Percentiles rank a stretch among this genome's conserved stretches.
phyloP scores from a whole-genome alignment of 2,329 filamentous ascomycete species.

The Bertia moriformis region DNA sequence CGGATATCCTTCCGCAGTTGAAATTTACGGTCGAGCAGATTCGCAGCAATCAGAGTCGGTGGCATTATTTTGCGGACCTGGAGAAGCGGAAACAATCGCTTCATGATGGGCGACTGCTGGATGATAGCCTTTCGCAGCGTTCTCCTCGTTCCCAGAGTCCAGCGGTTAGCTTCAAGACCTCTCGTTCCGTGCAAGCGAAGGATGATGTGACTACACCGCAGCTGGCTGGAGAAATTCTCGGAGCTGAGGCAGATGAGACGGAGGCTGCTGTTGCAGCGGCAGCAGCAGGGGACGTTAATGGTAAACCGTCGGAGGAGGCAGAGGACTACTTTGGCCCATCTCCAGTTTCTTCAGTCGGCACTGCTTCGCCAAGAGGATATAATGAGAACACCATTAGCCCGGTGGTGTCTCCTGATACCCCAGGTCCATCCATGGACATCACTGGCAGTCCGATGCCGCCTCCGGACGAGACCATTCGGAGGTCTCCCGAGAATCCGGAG shows the following conservation, averaged over 20 bases:
- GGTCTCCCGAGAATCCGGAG: background rate
- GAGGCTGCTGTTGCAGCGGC: background rate
- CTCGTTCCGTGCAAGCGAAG: background rate
- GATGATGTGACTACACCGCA: background rate
- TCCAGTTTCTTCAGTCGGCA: conserved; percentile 4
- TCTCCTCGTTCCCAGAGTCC: background rate
- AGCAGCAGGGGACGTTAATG: too few relatives aligned
- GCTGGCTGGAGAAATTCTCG: too few relatives aligned
- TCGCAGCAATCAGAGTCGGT: background rate
- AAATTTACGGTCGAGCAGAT: conserved; percentile 55
- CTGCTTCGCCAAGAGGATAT: conserved; percentile 9
- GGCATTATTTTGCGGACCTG: background rate
- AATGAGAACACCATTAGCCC: conserved; percentile 17
- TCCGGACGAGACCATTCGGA: too few relatives aligned
- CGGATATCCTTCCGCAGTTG: conserved; percentile 74
- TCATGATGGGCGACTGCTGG: background rate
- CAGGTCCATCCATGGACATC: conserved; percentile 17
- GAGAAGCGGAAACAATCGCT: background rate
- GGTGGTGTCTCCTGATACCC: conserved; percentile 17
- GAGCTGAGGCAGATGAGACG: background rate
- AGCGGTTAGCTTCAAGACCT: background rate
- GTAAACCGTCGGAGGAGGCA: background rate
- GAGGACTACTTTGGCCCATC: background rate
- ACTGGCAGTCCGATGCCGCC: conserved; percentile 8
- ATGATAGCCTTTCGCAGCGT: background rate